phyloP scores from a whole-genome alignment of 2,329 filamentous ascomycete genomes.

The Gyromitra esculenta region DNA sequence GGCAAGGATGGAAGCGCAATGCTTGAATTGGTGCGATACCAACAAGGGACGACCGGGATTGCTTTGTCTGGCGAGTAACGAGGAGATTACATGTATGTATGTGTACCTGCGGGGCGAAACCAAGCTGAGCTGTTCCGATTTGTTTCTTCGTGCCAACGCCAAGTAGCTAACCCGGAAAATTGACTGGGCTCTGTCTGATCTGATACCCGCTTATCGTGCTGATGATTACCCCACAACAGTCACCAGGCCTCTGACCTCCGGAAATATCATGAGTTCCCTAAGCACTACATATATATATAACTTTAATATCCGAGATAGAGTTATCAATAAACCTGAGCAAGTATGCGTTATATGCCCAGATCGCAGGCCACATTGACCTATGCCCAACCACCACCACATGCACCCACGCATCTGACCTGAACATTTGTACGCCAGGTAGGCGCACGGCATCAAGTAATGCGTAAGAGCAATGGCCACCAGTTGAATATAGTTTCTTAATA shows the following conservation, averaged over 20 bases:
- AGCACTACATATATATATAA: not conserved
- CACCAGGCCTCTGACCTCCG: not conserved
- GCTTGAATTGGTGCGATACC: constrained; percentile 3
- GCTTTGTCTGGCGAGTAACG: not conserved
- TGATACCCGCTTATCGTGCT: not conserved
- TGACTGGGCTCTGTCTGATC: constrained; percentile 10
- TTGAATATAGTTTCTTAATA: no score
- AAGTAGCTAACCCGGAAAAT: constrained; percentile 29
- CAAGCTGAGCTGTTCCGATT: not conserved
- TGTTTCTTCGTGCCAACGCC: constrained; percentile 25
- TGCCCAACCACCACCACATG: no score
- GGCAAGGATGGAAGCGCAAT: constrained; percentile 6
- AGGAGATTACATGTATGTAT: constrained; percentile 1
- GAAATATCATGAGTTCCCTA: not conserved
- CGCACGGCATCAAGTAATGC: no score
- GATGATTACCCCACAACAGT: not conserved
- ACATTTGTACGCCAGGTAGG: no score
- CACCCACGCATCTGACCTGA: no score
- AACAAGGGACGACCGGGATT: constrained; percentile 6
- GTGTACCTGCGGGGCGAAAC: constrained; percentile 31
- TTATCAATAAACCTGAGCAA: no score
- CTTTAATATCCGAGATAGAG: not conserved
- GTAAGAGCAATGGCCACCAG: no score
- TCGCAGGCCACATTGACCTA: no score
- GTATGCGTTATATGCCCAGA: no score